phyloP scores from a whole-genome alignment of 2,329 filamentous ascomycete genomes.

The Phaeosphaeriaceae sp. region DNA sequence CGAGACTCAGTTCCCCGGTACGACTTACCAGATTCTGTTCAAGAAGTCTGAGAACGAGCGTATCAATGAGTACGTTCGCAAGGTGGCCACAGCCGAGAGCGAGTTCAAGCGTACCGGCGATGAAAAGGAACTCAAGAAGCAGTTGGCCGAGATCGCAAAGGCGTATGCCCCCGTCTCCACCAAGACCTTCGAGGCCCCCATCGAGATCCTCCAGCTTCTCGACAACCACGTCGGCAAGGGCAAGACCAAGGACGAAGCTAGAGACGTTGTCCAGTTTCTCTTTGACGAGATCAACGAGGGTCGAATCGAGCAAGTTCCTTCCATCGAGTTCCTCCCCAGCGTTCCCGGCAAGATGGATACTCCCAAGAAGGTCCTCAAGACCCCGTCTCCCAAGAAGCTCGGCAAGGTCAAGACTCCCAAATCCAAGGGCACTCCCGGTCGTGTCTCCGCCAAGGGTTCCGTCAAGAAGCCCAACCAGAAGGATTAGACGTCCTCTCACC shows the following conservation, averaged over 20 bases:
- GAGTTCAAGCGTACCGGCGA: no score
- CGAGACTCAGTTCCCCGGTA: constrained; percentile 36
- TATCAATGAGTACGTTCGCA: constrained; percentile 36
- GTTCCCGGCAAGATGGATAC: constrained; percentile 21
- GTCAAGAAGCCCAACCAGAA: constrained; percentile 31
- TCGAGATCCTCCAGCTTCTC: constrained; percentile 42
- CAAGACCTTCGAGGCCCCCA: constrained; percentile 42
- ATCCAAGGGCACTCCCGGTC: constrained; percentile 7
- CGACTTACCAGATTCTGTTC: constrained; percentile 38
- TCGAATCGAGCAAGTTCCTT: constrained; percentile 34
- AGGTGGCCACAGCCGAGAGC: constrained; percentile 14
- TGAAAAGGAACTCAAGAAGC: constrained; percentile 7
- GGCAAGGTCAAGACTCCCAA: constrained; percentile 12
- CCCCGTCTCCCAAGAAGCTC: constrained; percentile 10
- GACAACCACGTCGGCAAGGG: constrained; percentile 26
- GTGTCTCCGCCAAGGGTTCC: constrained; percentile 29
- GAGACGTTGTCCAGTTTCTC: constrained; percentile 31
- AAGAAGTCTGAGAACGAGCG: constrained; percentile 47
- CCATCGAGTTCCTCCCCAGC: constrained; percentile 41
- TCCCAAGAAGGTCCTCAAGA: constrained; percentile 20
- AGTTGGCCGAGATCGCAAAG: constrained; percentile 13
- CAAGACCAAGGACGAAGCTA: constrained; percentile 28
- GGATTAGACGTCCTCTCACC: constrained; percentile 4
- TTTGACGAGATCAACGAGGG: constrained; percentile 35
- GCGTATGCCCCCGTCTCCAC: constrained; percentile 14